These are phyloP conservation scores for Abortiporus biennis DNA, from an alignment of 1,284 basidiomycete genomes.

Conservation along the genomic window DNA sequence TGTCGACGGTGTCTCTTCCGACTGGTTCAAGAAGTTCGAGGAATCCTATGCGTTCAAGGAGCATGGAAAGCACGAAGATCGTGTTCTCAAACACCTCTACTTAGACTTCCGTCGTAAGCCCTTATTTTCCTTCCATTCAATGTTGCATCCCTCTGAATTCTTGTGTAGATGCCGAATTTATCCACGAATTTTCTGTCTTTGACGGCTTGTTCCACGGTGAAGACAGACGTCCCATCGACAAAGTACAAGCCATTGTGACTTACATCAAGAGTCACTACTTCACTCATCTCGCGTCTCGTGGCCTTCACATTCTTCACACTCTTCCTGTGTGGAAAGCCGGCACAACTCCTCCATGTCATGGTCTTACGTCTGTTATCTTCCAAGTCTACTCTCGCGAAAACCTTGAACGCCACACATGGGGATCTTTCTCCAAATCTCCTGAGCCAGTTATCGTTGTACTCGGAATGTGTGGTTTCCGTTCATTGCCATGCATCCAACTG, in stretches of 20 bases:
- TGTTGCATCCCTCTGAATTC: neutral
- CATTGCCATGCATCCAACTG: constrained; percentile 16
- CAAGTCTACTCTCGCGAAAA: constrained; percentile 22
- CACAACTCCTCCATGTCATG: constrained; percentile 16
- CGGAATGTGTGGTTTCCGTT: constrained; percentile 22
- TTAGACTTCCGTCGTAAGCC: constrained; percentile 25
- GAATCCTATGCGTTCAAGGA: constrained; percentile 15
- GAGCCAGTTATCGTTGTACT: constrained; percentile 24
- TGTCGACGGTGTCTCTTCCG: constrained; percentile 9
- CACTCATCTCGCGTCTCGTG: constrained; percentile 17
- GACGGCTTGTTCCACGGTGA: constrained; percentile 16
- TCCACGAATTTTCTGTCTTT: constrained; percentile 25
- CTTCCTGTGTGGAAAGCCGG: constrained; percentile 23
- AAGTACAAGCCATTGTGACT: constrained; percentile 24
- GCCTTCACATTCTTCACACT: constrained; percentile 25
- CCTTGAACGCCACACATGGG: no score
- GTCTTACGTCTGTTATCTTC: constrained; percentile 23
- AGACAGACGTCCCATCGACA: constrained; percentile 19
- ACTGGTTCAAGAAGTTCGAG: constrained; percentile 14
- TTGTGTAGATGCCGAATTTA: constrained; percentile 19
- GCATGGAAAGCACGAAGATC: constrained; percentile 14
- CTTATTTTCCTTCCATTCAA: neutral
- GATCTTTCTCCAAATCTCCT: constrained; percentile 12
- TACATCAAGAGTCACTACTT: constrained; percentile 26
- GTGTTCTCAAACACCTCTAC: constrained; percentile 23